Conservation (phyloP, 2,329 filamentous ascomycete species). For the Cladophialophora yegresii region DNA sequence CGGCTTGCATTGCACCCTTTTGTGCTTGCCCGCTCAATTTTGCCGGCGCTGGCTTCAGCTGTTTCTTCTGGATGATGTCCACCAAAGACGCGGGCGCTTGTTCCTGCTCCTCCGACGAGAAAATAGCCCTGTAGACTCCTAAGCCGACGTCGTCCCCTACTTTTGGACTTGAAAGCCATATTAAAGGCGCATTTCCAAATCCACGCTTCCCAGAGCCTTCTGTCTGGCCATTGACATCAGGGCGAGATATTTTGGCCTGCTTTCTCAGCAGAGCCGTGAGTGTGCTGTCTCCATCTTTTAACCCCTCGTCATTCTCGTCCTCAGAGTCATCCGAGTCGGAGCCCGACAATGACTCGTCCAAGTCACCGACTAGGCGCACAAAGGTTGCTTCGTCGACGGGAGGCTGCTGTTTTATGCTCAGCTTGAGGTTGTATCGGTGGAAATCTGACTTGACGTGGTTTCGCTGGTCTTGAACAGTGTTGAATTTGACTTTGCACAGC, state of each 20-base stretch:
- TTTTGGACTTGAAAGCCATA: slow-evolving; percentile 80
- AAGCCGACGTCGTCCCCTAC: slow-evolving; percentile 78
- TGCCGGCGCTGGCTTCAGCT: slow-evolving; percentile 64
- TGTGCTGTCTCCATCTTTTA: slow-evolving; percentile 64
- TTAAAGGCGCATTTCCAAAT: slow-evolving; percentile 69
- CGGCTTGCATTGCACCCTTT: slow-evolving; percentile 42
- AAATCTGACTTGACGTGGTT: slow-evolving; percentile 86
- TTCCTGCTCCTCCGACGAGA: slow-evolving; percentile 71
- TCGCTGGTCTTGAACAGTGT: slow-evolving; percentile 75
- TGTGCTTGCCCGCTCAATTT: slow-evolving; percentile 42
- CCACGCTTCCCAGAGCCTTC: slow-evolving; percentile 53
- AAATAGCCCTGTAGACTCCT: slow-evolving; percentile 80
- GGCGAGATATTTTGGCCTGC: slow-evolving; percentile 71
- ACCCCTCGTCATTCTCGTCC: slow-evolving; percentile 53
- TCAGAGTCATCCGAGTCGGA: slow-evolving; percentile 70
- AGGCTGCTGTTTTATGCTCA: slow-evolving; percentile 73
- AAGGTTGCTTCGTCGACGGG: slow-evolving; percentile 81
- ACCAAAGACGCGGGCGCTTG: slow-evolving; percentile 61
- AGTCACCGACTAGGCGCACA: slow-evolving; percentile 76
- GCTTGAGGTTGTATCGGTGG: slow-evolving; percentile 92
- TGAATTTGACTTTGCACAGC: slow-evolving; percentile 73
- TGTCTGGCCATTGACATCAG: slow-evolving; percentile 51
- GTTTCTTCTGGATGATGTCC: slow-evolving; percentile 72
- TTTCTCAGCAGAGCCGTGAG: slow-evolving; percentile 77
- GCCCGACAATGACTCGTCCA: slow-evolving; percentile 90